Conservation (phyloP, 306 rosid species). For the Castanea sativa region DNA sequence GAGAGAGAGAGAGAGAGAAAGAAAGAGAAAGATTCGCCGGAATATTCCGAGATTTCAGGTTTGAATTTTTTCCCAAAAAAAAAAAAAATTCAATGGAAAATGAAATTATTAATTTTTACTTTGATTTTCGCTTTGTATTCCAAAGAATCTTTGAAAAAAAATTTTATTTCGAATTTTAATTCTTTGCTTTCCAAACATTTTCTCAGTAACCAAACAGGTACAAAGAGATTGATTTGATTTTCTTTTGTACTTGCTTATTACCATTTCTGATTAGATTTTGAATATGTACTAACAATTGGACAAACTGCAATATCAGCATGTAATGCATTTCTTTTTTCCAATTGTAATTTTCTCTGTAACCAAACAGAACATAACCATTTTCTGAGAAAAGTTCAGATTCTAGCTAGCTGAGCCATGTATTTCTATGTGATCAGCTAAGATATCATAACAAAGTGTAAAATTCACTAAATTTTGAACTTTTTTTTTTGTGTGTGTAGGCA, state of each 20-base stretch:
- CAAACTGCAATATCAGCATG: neutral
- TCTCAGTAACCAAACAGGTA: neutral
- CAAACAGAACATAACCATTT: slow-evolving; percentile 2
- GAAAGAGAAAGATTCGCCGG: neutral
- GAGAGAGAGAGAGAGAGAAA: neutral
- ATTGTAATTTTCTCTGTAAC: neutral
- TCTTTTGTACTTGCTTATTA: neutral
- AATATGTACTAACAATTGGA: too few species aligned
- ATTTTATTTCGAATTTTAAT: neutral
- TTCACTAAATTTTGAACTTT: neutral
- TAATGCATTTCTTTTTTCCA: neutral
- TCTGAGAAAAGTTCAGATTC: neutral
- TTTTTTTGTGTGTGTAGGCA: neutral
- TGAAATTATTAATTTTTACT: neutral
- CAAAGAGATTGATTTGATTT: neutral
- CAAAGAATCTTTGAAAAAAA: neutral
- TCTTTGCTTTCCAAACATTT: neutral
- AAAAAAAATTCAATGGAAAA: neutral
- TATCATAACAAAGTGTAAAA: neutral
- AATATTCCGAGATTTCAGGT: slow-evolving; percentile 28
- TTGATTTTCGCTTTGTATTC: neutral
- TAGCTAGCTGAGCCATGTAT: neutral
- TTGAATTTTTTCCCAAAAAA: neutral
- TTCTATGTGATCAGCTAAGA: neutral
- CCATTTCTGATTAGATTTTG: too few species aligned